Evolutionary conservation across 1,284 basidiomycete species (phyloP), one percentile per base, ranked within the genome.

Genomic region (Heterobasidion annosum): DNA sequence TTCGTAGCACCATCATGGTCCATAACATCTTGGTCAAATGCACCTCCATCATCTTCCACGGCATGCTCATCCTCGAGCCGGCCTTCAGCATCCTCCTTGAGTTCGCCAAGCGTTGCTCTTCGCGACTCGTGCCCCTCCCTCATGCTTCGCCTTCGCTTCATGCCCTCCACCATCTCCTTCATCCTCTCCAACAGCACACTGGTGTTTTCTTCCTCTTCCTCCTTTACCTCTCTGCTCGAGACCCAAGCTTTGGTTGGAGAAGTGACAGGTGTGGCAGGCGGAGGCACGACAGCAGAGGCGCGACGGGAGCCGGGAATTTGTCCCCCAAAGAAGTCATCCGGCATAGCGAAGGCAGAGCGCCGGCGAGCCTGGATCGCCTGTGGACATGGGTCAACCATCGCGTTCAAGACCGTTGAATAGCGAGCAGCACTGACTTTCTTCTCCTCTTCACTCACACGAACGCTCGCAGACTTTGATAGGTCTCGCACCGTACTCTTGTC

Each of bases 311-410:
- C 79, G 1, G 81, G 81, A 7, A 74, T 71, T 42, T 73, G 72
- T 10, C 74, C 77, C 19, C 69, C 73, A 63, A 80, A 82, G 63
- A 81, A 81, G 15, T 68, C 67, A 57, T 79, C 78, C 1, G 74
- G 74, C 34, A 75, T 74, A 2, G 66, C 70, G 19, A 83, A 63
- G 0, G 82, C 81, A 48, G 81, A 83, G 7, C 76, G 72, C 34
- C 82, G 67, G 6, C 82, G 74, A 53, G 82, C 81, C 56, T 77
- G 73, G 50, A 85, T 84, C 0, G 80, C 81, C 79, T 81, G 57
- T 48, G 42, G 57, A 32, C 54, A 35, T 37, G 2, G 34, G 10
- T 43, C 37, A 43, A 18, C n/a, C 50, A 3, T 25, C 25, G 25
- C 25, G 25, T 25, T 25, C 15, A 53, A 1, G 6, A 52, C 35